These are phyloP conservation scores for Arabidopsis hybrid DNA, from an alignment of 441 rosid species.

Conservation along the genomic window DNA sequence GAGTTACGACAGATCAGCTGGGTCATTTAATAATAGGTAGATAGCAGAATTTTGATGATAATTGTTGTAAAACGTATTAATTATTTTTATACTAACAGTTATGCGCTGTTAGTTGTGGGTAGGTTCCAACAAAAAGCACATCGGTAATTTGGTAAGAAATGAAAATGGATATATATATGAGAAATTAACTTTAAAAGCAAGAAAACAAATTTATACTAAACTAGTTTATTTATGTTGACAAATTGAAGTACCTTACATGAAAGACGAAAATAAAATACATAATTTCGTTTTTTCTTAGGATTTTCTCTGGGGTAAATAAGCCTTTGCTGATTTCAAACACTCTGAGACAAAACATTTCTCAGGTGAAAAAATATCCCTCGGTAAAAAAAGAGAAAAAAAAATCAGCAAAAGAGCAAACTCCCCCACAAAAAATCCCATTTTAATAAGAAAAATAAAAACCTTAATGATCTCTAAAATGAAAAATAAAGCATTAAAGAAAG, in stretches of 20 bases:
- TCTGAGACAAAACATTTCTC: slow-evolving; percentile 37
- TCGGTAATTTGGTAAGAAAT: background rate
- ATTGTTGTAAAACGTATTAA: background rate
- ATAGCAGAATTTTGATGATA: background rate
- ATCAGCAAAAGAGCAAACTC: slow-evolving; percentile 37
- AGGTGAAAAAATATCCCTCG: slow-evolving; percentile 38
- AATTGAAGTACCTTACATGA: slow-evolving; percentile 32
- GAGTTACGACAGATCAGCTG: slow-evolving; percentile 15
- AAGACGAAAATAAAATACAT: slow-evolving; percentile 41
- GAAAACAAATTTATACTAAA: background rate
- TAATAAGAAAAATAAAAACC: slow-evolving; percentile 21
- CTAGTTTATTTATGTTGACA: slow-evolving; percentile 30
- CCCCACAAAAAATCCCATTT: slow-evolving; percentile 22
- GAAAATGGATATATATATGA: background rate
- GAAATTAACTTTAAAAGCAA: background rate
- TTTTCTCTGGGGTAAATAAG: slow-evolving; percentile 27
- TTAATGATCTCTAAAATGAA: slow-evolving; percentile 4
- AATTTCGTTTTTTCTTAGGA: slow-evolving; percentile 35
- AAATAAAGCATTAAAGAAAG: background rate
- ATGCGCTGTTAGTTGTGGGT: slow-evolving; percentile 24
- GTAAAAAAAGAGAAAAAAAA: slow-evolving; percentile 25
- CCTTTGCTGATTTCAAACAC: slow-evolving; percentile 36
- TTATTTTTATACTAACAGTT: background rate
- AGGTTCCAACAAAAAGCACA: slow-evolving; percentile 17
- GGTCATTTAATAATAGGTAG: slow-evolving; percentile 7